These are phyloP conservation scores for Triticum urartu DNA, from an alignment of 176 grass and related monocot species.

Conservation along the genomic window DNA sequence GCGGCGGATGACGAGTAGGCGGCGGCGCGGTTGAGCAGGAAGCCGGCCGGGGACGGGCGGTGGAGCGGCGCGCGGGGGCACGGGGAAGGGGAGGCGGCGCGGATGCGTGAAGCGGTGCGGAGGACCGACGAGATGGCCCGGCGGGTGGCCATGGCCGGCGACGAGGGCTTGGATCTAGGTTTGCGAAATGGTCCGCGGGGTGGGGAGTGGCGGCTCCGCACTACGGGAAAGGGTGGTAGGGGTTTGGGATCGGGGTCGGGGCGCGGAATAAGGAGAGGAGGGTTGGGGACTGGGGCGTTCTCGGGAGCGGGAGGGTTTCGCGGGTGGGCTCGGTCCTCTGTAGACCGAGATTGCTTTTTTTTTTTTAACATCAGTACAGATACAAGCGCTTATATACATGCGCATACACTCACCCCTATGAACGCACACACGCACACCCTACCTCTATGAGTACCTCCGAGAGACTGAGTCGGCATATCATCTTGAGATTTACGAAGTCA, in stretches of 20 bases:
- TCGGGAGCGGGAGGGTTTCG: constrained; percentile 12
- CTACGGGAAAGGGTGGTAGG: constrained; percentile 39
- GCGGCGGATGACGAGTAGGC: constrained; percentile 56
- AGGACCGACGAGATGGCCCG: constrained; percentile 65
- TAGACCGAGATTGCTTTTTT: not conserved
- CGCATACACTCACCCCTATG: too few species aligned
- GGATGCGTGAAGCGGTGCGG: constrained; percentile 55
- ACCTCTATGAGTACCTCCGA: too few species aligned
- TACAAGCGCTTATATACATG: too few species aligned
- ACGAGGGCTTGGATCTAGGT: constrained; percentile 56
- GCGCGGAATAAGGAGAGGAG: constrained; percentile 14
- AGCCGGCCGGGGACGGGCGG: constrained; percentile 53
- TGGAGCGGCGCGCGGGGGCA: constrained; percentile 42
- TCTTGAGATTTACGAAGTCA: too few species aligned
- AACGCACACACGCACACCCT: too few species aligned
- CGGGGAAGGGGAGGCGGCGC: constrained; percentile 32
- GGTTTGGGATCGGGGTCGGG: constrained; percentile 36
- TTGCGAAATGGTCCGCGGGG: constrained; percentile 26
- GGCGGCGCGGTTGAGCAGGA: constrained; percentile 58
- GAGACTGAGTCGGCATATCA: too few species aligned
- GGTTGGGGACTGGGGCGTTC: not conserved
- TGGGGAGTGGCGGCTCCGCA: constrained; percentile 47
- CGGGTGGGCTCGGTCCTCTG: constrained; percentile 32
- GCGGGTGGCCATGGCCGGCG: constrained; percentile 67
- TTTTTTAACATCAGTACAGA: too few species aligned